These are phyloP conservation scores for Aspergillus leporis DNA, from an alignment of 495 filamentous ascomycete genomes.

Conservation along the genomic window DNA sequence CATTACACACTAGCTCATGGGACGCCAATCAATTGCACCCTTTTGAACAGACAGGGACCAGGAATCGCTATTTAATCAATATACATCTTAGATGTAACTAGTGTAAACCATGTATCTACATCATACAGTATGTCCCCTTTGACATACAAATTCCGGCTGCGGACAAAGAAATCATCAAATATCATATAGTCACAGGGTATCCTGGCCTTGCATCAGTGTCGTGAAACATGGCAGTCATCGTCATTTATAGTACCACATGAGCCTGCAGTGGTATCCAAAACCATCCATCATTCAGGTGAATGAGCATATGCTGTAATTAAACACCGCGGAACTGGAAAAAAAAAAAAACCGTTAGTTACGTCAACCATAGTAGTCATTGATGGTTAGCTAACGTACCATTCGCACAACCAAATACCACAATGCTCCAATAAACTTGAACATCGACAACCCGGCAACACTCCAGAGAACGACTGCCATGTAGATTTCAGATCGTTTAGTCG, in stretches of 20 bases:
- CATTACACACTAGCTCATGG: neutral
- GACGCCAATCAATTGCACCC: neutral
- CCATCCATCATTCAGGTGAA: constrained; percentile 6
- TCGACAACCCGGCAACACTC: constrained; percentile 82
- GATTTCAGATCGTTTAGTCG: constrained; percentile 60
- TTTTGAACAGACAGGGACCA: neutral
- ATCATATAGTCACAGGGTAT: constrained; percentile 13
- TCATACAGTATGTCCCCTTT: constrained; percentile 2
- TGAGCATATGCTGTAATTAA: constrained; percentile 24
- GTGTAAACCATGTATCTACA: neutral
- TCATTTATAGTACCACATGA: constrained; percentile 29
- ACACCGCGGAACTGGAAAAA: constrained; percentile 50
- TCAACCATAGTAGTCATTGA: neutral
- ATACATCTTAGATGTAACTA: neutral
- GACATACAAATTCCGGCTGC: neutral
- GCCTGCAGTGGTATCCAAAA: constrained; percentile 32
- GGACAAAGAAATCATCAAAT: neutral
- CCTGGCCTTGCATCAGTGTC: constrained; percentile 19
- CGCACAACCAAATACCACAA: constrained; percentile 94
- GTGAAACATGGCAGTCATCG: constrained; percentile 8
- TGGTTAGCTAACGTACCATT: constrained; percentile 57
- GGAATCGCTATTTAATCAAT: neutral
- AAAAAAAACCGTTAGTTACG: constrained; percentile 18
- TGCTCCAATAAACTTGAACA: constrained; percentile 88
- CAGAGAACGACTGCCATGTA: constrained; percentile 92